Percentiles rank a stretch among this genome's conserved stretches.
Evolutionary conservation across 768 basidiomycete genomes (phyloP).

Genomic region (Amanita pallidorosea): DNA sequence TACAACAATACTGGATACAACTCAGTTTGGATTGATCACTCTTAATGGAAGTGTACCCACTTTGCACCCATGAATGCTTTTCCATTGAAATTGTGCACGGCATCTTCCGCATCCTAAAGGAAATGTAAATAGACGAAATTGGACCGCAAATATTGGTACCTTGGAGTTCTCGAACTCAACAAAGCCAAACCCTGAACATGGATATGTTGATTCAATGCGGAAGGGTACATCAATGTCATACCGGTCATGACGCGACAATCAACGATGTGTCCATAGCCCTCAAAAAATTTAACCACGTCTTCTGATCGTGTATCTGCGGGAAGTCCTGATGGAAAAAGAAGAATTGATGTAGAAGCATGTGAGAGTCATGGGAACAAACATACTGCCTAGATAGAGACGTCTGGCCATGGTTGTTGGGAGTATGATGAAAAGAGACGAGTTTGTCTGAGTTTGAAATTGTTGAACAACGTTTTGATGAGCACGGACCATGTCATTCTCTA

Average conservation of each 20-base stretch:
- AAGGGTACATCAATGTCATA: conserved; percentile 14
- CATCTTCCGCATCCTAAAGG: conserved; percentile 87
- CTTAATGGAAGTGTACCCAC: conserved; percentile 27
- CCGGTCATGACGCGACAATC: conserved; percentile 95
- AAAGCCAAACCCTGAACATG: conserved; percentile 76
- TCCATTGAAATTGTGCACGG: conserved; percentile 76
- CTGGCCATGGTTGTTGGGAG: conserved; percentile 55
- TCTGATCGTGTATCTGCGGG: conserved; percentile 75
- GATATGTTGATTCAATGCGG: neutral
- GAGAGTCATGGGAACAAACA: conserved; percentile 13
- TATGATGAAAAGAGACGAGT: conserved; percentile 17
- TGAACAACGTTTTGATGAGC: conserved; percentile 22
- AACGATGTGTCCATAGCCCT: conserved; percentile 78
- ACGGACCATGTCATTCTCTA: conserved; percentile 24
- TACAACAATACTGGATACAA: conserved; percentile 67
- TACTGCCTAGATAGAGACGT: conserved; percentile 82
- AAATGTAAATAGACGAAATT: conserved; percentile 6
- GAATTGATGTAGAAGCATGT: neutral
- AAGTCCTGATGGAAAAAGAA: conserved; percentile 40
- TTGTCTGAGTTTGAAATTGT: conserved; percentile 36
- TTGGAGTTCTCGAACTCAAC: conserved; percentile 88
- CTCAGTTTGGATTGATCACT: neutral
- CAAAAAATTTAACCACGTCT: conserved; percentile 83
- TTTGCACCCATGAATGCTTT: conserved; percentile 84
- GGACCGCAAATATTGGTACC: conserved; percentile 24